A percentile compares a stretch with the other conserved stretches of the same genome.
Evolutionary conservation across 352 stramenopile genomes (phyloP).

Genomic region (Globisporangium nodosum): DNA sequence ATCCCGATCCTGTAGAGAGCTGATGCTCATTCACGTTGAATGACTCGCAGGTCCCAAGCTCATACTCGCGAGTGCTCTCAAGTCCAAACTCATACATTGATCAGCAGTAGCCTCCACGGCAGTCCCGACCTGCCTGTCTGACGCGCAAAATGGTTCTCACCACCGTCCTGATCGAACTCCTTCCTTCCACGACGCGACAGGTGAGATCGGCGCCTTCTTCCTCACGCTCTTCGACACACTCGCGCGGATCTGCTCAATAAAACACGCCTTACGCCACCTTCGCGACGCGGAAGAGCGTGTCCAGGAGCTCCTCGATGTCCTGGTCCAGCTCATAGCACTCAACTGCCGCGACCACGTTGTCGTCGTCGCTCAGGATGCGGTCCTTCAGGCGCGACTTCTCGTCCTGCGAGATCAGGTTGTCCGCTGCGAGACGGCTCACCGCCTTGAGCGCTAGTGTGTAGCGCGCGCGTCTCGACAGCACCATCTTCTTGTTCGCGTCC

Average conservation of each 20-base stretch:
- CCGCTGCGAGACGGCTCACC: constrained; percentile 64
- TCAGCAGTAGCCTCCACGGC: no score
- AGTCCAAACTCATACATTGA: no score
- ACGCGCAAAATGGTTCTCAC: no score
- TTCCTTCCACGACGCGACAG: no score
- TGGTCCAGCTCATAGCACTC: constrained; percentile 79
- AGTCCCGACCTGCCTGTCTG: no score
- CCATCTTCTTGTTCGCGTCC: constrained; percentile 31
- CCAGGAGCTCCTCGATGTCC: constrained; percentile 83
- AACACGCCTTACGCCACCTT: constrained; percentile 29
- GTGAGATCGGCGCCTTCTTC: not conserved
- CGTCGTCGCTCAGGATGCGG: constrained; percentile 75
- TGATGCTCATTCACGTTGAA: no score
- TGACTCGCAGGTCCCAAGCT: no score
- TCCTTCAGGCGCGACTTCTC: constrained; percentile 81
- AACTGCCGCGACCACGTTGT: constrained; percentile 71
- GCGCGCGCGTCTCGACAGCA: constrained; percentile 51
- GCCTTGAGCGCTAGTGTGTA: constrained; percentile 82
- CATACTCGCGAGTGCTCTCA: no score
- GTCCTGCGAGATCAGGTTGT: constrained; percentile 73
- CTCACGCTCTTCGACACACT: not conserved
- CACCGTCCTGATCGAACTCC: not conserved
- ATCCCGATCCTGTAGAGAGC: constrained; percentile 56
- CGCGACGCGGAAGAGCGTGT: constrained; percentile 73
- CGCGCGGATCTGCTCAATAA: not conserved